phyloP scores from a whole-genome alignment of 2,329 filamentous ascomycete genomes.

The Aspergillus texensis region DNA sequence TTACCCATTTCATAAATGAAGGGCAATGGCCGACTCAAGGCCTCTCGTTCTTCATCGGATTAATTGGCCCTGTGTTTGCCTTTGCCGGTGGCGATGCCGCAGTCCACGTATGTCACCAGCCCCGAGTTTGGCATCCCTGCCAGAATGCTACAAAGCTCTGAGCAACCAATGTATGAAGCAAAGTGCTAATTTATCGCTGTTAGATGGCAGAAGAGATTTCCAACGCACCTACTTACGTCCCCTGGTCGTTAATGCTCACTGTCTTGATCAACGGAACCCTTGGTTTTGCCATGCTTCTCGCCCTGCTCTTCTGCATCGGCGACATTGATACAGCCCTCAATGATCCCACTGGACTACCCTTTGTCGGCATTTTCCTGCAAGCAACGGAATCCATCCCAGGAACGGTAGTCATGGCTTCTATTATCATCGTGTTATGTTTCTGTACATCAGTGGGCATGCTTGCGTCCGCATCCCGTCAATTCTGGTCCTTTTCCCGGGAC shows the following conservation, averaged over 20 bases:
- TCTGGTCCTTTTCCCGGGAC: conserved; percentile 33
- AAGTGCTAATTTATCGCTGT: background rate
- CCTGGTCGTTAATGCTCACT: conserved; percentile 39
- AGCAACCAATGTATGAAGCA: background rate
- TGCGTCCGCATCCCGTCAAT: conserved; percentile 49
- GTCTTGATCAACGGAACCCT: conserved; percentile 40
- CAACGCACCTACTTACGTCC: conserved; percentile 40
- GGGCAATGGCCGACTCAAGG: conserved; percentile 48
- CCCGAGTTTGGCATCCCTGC: background rate
- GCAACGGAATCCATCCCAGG: conserved; percentile 32
- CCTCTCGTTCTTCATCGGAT: conserved; percentile 46
- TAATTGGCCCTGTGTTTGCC: conserved; percentile 38
- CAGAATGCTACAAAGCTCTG: background rate
- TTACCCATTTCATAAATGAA: conserved; percentile 52
- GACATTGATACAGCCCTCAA: conserved; percentile 31
- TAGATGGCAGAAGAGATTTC: conserved; percentile 45
- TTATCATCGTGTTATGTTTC: conserved; percentile 33
- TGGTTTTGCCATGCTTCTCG: conserved; percentile 42
- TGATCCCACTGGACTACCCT: conserved; percentile 35
- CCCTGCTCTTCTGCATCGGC: conserved; percentile 43
- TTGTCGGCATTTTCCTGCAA: conserved; percentile 37
- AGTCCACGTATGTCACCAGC: conserved; percentile 35
- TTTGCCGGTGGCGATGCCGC: conserved; percentile 42
- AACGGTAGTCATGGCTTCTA: conserved; percentile 28
- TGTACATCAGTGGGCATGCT: conserved; percentile 38